Percentiles rank a stretch among this genome's conserved stretches.
Evolutionary conservation across 2,329 filamentous ascomycete genomes (phyloP).

Genomic region (Fusarium temperatum): DNA sequence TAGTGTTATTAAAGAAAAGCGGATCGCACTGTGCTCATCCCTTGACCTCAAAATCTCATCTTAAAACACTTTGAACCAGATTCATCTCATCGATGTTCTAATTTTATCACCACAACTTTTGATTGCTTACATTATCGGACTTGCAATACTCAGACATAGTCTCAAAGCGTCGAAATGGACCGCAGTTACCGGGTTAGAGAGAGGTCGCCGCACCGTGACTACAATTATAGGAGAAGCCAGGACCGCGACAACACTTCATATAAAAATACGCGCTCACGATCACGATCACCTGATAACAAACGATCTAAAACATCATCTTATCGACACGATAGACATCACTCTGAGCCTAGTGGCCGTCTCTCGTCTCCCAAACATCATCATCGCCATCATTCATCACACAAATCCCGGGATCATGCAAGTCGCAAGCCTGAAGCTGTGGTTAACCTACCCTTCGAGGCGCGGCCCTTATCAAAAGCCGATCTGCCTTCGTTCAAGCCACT

Average conservation of each 20-base stretch:
- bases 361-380: conserved; percentile 28
- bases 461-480: conserved; percentile 74
- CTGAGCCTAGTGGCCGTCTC: conserved; percentile 24
- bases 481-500: conserved; percentile 72
- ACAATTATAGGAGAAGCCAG: conserved; percentile 28
- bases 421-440: conserved; percentile 14
- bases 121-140: not conserved
- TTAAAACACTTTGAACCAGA: conserved; percentile 13
- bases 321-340: conserved; percentile 20
- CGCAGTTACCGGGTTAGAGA: conserved; percentile 17
- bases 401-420: conserved; percentile 29
- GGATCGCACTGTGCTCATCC: conserved; percentile 40
- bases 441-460: conserved; percentile 71
- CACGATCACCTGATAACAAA: conserved; percentile 35
- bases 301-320: conserved; percentile 26
- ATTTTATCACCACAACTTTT: not conserved
- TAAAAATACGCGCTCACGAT: conserved; percentile 34
- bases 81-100: not conserved
- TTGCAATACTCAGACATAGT: not conserved
- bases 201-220: conserved; percentile 37
- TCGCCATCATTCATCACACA: conserved; percentile 38
- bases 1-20: conserved; percentile 16
- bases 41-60: conserved; percentile 33
- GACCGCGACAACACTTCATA: conserved; percentile 18
- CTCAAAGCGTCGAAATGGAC: conserved; percentile 20